A percentile compares a stretch with the other conserved stretches of the same genome.
Conservation (phyloP, 1,139 yeast genomes). For the Blastobotrys persicus region DNA sequence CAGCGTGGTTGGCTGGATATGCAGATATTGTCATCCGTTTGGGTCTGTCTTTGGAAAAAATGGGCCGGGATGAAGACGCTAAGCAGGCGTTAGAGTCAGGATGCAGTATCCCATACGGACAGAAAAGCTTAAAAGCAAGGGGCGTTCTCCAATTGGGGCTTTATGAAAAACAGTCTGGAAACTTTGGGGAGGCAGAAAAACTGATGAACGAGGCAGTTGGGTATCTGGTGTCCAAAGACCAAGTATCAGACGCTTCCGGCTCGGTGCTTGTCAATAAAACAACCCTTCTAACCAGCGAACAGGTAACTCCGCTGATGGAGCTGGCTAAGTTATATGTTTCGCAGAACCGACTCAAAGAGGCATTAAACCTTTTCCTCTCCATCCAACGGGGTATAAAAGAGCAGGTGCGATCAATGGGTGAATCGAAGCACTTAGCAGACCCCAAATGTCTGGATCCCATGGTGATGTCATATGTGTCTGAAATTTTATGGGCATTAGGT, state of each 20-base stretch:
- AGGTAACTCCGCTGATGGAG: conserved; percentile 27
- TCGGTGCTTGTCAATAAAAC: neutral
- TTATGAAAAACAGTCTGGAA: conserved; percentile 26
- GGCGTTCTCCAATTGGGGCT: conserved; percentile 32
- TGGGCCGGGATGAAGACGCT: conserved; percentile 31
- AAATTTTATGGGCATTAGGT: conserved; percentile 62
- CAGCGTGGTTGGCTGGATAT: conserved; percentile 41
- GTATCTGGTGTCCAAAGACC: conserved; percentile 30
- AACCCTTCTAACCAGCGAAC: conserved; percentile 14
- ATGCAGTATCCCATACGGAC: conserved; percentile 35
- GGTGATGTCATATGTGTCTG: conserved; percentile 59
- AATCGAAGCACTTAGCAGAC: neutral
- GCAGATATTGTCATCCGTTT: conserved; percentile 40
- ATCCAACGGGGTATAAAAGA: conserved; percentile 31
- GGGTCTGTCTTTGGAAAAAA: conserved; percentile 35
- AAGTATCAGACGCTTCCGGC: neutral
- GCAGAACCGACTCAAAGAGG: conserved; percentile 26
- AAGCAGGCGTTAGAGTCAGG: conserved; percentile 35
- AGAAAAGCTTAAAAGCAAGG: conserved; percentile 29
- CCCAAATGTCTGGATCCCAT: conserved; percentile 37
- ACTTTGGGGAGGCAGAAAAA: conserved; percentile 36
- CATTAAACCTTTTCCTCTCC: conserved; percentile 36
- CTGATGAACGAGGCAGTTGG: conserved; percentile 46
- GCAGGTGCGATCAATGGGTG: conserved; percentile 16
- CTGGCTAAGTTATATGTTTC: conserved; percentile 35